Conservation (phyloP, 176 grass and related monocot genomes). For the Paspalum notatum region DNA sequence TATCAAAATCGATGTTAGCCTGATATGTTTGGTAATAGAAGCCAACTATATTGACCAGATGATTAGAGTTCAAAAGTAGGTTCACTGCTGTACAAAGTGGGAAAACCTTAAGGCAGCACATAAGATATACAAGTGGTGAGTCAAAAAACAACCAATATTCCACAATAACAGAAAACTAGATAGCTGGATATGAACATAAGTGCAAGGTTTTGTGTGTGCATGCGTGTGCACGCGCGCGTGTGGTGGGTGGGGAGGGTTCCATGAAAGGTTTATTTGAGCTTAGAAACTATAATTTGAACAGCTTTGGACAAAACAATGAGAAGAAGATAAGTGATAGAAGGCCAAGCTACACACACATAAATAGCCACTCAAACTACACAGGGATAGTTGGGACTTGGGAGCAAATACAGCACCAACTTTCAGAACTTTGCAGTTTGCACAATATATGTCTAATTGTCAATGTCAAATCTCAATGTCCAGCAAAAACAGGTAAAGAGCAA, state of each 20-base stretch:
- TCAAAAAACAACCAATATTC: neutral
- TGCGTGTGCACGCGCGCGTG: too few species aligned
- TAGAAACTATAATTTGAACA: constrained; percentile 31
- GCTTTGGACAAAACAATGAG: neutral
- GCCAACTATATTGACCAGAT: neutral
- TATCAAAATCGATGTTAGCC: neutral
- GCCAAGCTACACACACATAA: neutral
- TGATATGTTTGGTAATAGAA: neutral
- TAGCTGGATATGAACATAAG: neutral
- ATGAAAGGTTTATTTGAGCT: constrained; percentile 13
- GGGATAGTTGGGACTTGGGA: neutral
- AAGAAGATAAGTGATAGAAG: constrained; percentile 14
- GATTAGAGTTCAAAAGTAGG: neutral
- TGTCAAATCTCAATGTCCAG: constrained; percentile 18
- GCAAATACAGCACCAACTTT: constrained; percentile 7
- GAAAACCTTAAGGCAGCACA: neutral
- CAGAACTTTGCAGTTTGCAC: constrained; percentile 2
- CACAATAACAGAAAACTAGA: neutral
- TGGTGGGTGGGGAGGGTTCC: neutral
- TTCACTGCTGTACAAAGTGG: neutral
- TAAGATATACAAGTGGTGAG: neutral
- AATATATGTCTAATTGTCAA: neutral
- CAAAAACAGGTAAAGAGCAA: constrained; percentile 28
- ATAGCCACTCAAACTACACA: constrained; percentile 4
- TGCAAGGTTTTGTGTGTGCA: neutral